phyloP scores from a whole-genome alignment of 495 filamentous ascomycete species.

The Pyrenula massariospora region DNA sequence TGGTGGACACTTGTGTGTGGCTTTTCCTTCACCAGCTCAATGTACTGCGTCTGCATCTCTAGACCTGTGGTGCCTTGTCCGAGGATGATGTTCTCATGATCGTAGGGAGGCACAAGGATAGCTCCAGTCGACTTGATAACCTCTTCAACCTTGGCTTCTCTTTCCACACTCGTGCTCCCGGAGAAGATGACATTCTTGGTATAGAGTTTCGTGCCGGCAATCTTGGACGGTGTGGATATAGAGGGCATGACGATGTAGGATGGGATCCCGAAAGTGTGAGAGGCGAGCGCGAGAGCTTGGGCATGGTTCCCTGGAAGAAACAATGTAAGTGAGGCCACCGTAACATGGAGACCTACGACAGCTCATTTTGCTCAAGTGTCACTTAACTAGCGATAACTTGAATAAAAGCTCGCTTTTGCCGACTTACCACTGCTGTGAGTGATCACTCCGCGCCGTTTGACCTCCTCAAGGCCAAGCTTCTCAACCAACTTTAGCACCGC shows the following conservation, averaged over 20 bases:
- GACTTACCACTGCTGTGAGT: conserved; percentile 77
- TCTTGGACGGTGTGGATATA: conserved; percentile 74
- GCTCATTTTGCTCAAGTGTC: background rate
- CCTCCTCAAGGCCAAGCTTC: conserved; percentile 46
- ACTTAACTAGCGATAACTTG: background rate
- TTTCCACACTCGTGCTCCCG: conserved; percentile 67
- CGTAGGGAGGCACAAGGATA: conserved; percentile 75
- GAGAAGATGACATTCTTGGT: conserved; percentile 72
- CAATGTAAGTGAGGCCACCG: too few species aligned
- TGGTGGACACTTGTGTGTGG: conserved; percentile 8
- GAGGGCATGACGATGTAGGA: conserved; percentile 85
- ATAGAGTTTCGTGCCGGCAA: conserved; percentile 65
- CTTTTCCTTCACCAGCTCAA: conserved; percentile 28
- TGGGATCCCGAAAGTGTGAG: conserved; percentile 48
- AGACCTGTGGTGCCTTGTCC: conserved; percentile 83
- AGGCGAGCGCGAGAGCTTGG: conserved; percentile 84
- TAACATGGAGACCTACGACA: background rate
- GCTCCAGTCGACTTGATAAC: conserved; percentile 62
- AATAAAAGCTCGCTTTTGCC: background rate
- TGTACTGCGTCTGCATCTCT: conserved; percentile 67
- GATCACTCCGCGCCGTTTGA: conserved; percentile 57
- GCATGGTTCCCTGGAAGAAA: conserved; percentile 97
- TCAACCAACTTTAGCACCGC: conserved; percentile 62
- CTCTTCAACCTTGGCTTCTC: conserved; percentile 60
- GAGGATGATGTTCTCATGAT: conserved; percentile 81